Evolutionary conservation across 2,329 filamentous ascomycete species (phyloP).

Genomic region (Cytospora piceae): DNA sequence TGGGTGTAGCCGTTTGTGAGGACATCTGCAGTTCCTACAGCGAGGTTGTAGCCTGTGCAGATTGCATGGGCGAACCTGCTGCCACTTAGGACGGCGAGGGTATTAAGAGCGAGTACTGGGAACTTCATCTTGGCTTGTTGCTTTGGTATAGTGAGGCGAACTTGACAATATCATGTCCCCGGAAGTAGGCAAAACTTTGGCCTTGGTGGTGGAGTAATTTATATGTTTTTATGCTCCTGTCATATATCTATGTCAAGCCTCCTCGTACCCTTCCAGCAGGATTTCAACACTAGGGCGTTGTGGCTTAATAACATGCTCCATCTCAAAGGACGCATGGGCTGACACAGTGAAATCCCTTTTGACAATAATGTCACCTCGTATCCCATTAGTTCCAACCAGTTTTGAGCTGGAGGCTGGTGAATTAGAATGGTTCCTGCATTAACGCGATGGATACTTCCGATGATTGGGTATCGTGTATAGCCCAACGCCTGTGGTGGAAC

Average conservation of each 20-base stretch:
- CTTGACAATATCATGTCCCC: background rate
- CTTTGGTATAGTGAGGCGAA: background rate
- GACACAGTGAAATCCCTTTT: background rate
- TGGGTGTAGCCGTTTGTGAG: slow-evolving; percentile 13
- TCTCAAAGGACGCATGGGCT: background rate
- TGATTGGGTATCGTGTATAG: slow-evolving; percentile 11
- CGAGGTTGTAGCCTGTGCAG: slow-evolving; percentile 21
- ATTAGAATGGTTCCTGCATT: background rate
- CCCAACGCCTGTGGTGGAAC: slow-evolving; percentile 1
- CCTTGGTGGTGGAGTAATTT: background rate
- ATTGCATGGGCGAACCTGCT: slow-evolving; percentile 21
- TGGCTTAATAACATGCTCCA: background rate
- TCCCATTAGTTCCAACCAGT: background rate
- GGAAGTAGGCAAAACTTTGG: background rate
- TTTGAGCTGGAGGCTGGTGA: background rate
- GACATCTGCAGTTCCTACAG: slow-evolving; percentile 13
- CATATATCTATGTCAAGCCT: background rate
- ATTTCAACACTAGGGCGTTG: background rate
- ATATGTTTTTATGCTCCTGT: background rate
- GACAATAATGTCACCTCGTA: background rate
- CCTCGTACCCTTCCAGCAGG: background rate
- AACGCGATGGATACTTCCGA: slow-evolving; percentile 1
- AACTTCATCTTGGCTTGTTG: slow-evolving; percentile 17
- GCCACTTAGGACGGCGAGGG: slow-evolving; percentile 22
- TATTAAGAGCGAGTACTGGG: background rate